Evolutionary conservation across 495 filamentous ascomycete species (phyloP).

Genomic region (Penicillium manginii): DNA sequence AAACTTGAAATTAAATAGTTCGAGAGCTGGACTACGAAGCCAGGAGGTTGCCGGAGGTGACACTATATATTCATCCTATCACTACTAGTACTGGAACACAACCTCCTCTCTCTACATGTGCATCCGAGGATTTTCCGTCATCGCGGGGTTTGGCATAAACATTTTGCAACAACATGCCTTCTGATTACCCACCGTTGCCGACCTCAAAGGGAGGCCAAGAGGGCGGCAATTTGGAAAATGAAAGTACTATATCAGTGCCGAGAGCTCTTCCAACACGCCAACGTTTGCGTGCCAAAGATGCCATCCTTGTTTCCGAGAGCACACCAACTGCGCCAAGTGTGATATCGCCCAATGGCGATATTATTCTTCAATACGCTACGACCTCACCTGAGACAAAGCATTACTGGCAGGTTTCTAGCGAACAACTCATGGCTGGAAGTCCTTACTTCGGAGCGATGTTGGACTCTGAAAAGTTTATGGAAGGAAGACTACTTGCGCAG

Average conservation of each 20-base stretch:
- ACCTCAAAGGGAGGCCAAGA: background rate
- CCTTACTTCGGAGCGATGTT: conserved; percentile 52
- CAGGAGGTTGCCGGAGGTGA: no score
- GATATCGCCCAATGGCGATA: conserved; percentile 36
- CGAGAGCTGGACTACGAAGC: no score
- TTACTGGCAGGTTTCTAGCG: conserved; percentile 43
- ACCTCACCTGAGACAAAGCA: conserved; percentile 12
- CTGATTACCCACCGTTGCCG: conserved; percentile 19
- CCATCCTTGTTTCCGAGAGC: conserved; percentile 1
- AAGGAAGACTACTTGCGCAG: conserved; percentile 44
- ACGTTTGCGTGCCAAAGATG: conserved; percentile 2
- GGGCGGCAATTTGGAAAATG: background rate
- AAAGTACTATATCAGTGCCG: background rate
- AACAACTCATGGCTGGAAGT: conserved; percentile 35
- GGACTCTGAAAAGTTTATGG: conserved; percentile 51
- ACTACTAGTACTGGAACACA: no score
- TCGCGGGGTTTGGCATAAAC: background rate
- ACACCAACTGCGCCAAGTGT: conserved; percentile 14
- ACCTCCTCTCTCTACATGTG: background rate
- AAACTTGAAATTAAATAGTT: no score
- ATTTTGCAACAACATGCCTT: conserved; percentile 5
- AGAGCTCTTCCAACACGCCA: background rate
- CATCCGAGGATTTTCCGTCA: background rate
- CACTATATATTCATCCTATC: no score
- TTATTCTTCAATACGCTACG: conserved; percentile 41